phyloP scores from a whole-genome alignment of 768 basidiomycete species.

The Boletus fagicola region DNA sequence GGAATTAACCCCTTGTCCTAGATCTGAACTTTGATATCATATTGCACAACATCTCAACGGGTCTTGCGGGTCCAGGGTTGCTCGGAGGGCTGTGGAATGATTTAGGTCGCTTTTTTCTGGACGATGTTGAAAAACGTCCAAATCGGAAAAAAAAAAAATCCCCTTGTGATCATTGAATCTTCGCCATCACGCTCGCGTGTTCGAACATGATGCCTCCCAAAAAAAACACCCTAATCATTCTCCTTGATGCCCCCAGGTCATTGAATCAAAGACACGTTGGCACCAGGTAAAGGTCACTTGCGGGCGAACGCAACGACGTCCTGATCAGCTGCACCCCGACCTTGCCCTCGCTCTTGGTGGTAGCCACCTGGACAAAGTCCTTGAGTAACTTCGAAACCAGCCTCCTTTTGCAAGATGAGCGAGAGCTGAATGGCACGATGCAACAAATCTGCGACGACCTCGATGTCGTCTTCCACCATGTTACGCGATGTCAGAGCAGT shows the following conservation, averaged over 20 bases:
- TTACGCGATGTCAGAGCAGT: conserved; percentile 92
- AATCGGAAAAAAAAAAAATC: too few species aligned
- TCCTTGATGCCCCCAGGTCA: conserved; percentile 67
- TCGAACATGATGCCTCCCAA: too few species aligned
- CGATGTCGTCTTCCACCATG: conserved; percentile 87
- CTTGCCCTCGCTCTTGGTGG: conserved; percentile 63
- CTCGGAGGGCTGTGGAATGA: too few species aligned
- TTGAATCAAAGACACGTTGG: conserved; percentile 46
- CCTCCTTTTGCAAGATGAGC: conserved; percentile 87
- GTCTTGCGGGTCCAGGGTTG: too few species aligned
- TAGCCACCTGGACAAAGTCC: conserved; percentile 88
- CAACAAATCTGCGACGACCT: conserved; percentile 83
- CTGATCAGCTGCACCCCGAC: conserved; percentile 68
- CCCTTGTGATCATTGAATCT: too few species aligned
- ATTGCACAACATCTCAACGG: too few species aligned
- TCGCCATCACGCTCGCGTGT: too few species aligned
- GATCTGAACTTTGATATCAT: too few species aligned
- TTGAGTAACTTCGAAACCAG: conserved; percentile 92
- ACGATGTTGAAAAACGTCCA: too few species aligned
- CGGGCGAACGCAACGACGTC: conserved; percentile 84
- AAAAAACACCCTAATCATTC: conserved; percentile 36
- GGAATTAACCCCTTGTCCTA: too few species aligned
- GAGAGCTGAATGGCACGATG: conserved; percentile 94
- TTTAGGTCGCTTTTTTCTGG: too few species aligned
- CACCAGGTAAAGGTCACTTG: conserved; percentile 92